Conservation (phyloP, 768 basidiomycete species). For the Lactarius tabidus region DNA sequence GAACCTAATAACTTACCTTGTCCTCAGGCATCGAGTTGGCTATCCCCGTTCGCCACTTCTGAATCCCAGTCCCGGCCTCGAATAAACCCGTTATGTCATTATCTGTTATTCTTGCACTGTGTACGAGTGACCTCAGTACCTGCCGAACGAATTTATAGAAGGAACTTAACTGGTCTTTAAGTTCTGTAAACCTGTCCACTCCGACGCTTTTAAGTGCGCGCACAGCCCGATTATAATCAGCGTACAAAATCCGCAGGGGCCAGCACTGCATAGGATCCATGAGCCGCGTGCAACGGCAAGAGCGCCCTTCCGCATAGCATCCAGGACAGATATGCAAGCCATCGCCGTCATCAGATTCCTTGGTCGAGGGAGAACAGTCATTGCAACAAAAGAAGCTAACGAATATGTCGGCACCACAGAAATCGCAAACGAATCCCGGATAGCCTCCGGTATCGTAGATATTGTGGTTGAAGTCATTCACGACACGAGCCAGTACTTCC, state of each 20-base stretch:
- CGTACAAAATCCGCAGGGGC: slow-evolving; percentile 44
- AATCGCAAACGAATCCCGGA: slow-evolving; percentile 55
- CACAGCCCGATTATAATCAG: slow-evolving; percentile 40
- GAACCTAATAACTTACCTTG: neutral
- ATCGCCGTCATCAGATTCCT: slow-evolving; percentile 33
- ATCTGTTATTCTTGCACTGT: neutral
- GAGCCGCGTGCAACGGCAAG: slow-evolving; percentile 49
- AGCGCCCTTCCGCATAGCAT: slow-evolving; percentile 76
- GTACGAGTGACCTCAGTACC: neutral
- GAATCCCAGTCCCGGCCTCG: slow-evolving; percentile 27
- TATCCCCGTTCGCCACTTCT: slow-evolving; percentile 4
- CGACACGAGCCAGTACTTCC: slow-evolving; percentile 10
- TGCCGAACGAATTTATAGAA: neutral
- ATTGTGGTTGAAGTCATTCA: slow-evolving; percentile 25
- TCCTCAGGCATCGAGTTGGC: neutral
- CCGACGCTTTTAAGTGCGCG: slow-evolving; percentile 28
- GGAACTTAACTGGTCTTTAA: slow-evolving; percentile 4
- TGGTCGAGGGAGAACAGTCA: slow-evolving; percentile 34
- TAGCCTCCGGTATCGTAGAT: slow-evolving; percentile 17
- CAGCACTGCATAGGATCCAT: slow-evolving; percentile 64
- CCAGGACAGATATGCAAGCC: slow-evolving; percentile 57
- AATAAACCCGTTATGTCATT: slow-evolving; percentile 13
- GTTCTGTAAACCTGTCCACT: neutral
- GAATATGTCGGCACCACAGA: slow-evolving; percentile 78
- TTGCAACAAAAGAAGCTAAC: slow-evolving; percentile 75